phyloP scores from a whole-genome alignment of 768 basidiomycete species.

The Mycena vitilis region DNA sequence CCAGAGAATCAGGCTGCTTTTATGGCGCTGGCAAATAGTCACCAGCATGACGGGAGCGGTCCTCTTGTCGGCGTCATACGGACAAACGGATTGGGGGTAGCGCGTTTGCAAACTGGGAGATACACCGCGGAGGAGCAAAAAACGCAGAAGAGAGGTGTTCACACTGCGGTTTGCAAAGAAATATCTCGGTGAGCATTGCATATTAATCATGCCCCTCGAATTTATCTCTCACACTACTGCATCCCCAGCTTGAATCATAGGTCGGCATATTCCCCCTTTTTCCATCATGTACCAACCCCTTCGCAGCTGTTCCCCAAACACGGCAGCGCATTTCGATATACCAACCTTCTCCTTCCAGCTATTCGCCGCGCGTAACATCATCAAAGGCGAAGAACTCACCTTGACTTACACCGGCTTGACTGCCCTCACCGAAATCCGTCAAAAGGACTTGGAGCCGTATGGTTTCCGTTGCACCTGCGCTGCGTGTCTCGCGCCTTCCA shows the following conservation, averaged over 20 bases:
- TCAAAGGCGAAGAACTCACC: constrained; percentile 49
- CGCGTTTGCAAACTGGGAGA: constrained; percentile 1
- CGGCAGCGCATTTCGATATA: constrained; percentile 36
- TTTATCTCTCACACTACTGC: too few relatives aligned
- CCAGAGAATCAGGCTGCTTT: constrained; percentile 38
- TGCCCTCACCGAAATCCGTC: constrained; percentile 37
- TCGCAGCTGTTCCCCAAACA: constrained; percentile 43
- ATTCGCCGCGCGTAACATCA: constrained; percentile 44
- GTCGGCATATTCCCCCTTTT: not conserved
- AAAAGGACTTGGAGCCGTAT: constrained; percentile 43
- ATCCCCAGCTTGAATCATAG: constrained; percentile 35
- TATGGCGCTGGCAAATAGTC: constrained; percentile 42
- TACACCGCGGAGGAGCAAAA: not conserved
- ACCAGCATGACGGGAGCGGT: constrained; percentile 46
- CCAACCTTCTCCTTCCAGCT: constrained; percentile 45
- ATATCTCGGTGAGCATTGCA: constrained; percentile 30
- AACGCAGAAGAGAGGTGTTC: constrained; percentile 2
- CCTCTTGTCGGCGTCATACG: constrained; percentile 43
- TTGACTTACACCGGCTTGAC: constrained; percentile 40
- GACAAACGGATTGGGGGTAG: constrained; percentile 43
- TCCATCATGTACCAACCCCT: not conserved
- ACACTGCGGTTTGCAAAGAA: constrained; percentile 35
- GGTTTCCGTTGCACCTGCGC: constrained; percentile 50
- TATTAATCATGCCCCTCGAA: too few relatives aligned
- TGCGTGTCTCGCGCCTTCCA: constrained; percentile 41